Conservation (phyloP, 2,329 filamentous ascomycete genomes). For the Talaromyces pinophilus region DNA sequence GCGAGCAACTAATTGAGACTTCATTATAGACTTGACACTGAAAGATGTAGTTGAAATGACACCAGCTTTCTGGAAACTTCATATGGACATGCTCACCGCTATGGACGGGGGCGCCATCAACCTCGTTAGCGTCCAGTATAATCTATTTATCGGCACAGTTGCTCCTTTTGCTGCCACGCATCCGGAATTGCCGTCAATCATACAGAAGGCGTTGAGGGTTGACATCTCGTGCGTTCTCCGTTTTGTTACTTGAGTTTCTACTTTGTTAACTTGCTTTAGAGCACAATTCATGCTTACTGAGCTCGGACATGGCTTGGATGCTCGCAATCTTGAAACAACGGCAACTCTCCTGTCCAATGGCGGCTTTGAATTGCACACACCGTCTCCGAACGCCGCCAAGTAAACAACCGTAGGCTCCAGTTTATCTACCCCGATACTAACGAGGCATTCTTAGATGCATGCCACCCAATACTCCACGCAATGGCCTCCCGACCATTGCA, state of each 20-base stretch:
- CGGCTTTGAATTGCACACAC: constrained; percentile 14
- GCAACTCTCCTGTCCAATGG: constrained; percentile 21
- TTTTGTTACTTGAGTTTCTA: not conserved
- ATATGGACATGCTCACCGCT: constrained; percentile 18
- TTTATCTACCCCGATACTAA: not conserved
- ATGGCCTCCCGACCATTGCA: constrained; percentile 25
- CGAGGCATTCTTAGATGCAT: constrained; percentile 25
- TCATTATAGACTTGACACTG: constrained; percentile 3
- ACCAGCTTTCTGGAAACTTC: constrained; percentile 27
- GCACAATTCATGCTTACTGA: constrained; percentile 25
- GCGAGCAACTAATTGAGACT: not conserved
- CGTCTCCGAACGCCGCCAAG: not conserved
- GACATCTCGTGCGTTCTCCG: constrained; percentile 5
- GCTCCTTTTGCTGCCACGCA: constrained; percentile 18
- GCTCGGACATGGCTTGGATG: constrained; percentile 24
- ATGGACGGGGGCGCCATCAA: constrained; percentile 19
- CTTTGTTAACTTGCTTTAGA: not conserved
- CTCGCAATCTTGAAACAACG: constrained; percentile 23
- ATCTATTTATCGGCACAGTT: constrained; percentile 24
- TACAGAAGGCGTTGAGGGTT: not conserved
- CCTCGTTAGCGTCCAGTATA: constrained; percentile 20
- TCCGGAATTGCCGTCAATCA: not conserved
- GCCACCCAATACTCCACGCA: constrained; percentile 27
- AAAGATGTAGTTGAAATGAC: constrained; percentile 2
- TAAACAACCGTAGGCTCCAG: not conserved